phyloP scores from a whole-genome alignment of 2,329 filamentous ascomycete genomes.

The Neonectria faginata region DNA sequence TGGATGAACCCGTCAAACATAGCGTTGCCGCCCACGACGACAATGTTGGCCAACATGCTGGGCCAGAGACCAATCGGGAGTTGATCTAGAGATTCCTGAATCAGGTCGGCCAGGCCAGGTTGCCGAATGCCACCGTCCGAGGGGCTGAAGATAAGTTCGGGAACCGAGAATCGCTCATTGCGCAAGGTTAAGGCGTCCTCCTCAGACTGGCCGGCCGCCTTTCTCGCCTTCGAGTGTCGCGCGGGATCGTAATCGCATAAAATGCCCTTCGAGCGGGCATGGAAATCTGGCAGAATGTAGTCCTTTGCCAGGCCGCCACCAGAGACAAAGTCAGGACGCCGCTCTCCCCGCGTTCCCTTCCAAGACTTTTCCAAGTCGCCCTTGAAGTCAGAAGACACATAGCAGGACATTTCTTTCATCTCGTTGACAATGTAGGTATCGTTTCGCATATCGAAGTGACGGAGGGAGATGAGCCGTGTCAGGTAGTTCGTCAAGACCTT shows the following conservation, averaged over 20 bases:
- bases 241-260: conserved; percentile 82
- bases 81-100: conserved; percentile 80
- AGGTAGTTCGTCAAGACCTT: conserved; percentile 95
- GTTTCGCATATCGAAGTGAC: conserved; percentile 95
- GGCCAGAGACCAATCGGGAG: conserved; percentile 88
- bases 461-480: conserved; percentile 86
- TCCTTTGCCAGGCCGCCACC: conserved; percentile 80
- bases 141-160: conserved; percentile 90
- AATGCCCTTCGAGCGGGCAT: conserved; percentile 71
- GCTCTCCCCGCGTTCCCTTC: conserved; percentile 77
- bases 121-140: conserved; percentile 87
- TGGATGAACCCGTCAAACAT: conserved; percentile 84
- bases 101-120: conserved; percentile 83
- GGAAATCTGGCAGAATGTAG: conserved; percentile 89
- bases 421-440: conserved; percentile 95
- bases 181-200: conserved; percentile 89
- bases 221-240: conserved; percentile 64
- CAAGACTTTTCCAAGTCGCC: conserved; percentile 84
- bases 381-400: conserved; percentile 81
- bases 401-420: conserved; percentile 92
- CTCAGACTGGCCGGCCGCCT: conserved; percentile 55
- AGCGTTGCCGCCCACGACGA: conserved; percentile 89
- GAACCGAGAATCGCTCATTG: conserved; percentile 91
- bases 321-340: conserved; percentile 60
- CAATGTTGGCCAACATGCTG: conserved; percentile 84